Evolutionary conservation across 306 rosid species (phyloP), one percentile per base, ranked within the genome.

Genomic region (Psophocarpus tetragonolobus): DNA sequence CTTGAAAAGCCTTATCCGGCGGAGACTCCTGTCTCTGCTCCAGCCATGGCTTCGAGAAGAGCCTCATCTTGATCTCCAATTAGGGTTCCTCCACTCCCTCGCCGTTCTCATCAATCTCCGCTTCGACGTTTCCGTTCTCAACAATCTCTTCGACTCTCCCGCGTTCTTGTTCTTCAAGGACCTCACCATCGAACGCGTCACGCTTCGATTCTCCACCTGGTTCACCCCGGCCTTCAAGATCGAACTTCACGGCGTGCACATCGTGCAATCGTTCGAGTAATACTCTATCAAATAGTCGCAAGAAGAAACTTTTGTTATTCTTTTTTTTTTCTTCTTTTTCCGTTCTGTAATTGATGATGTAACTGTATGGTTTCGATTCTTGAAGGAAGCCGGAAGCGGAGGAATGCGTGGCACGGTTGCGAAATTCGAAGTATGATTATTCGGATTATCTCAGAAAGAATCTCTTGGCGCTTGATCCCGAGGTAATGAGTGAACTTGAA

Each of bases 401-500:
- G 68, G 82, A 26, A 53, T 72, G 69, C 74, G 42, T 54, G 47
- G 80, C 51, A 62, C 81, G 61, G 60, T 44, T 48, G 57, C 80
- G 57, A 73, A 81, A 73, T 6, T 56, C 73, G n/a, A 81, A 80
- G 73, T 81, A 67, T 61, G 71, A 81, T 61, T 62, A 72, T 70
- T 82, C 75, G 8, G 96, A 86, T 74, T 81, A 76, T 64, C 9
- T 87, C 50, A 83, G 62, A 71, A 84, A 89, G 86, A 87, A 82
- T 64, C 98, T 95, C 50, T 77, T 90, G 24, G 88, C 71, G 48
- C 87, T 92, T 66, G 98, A 95, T 86, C 93, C 95, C 1, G 97
- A 88, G 98, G 98, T 92, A 84, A 60, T 73, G 41, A 72, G 12
- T 78, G 44, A 17, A 56, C 44, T 85, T 58, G 33, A 76, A 21